A percentile compares a stretch with the other conserved stretches of the same genome.
Evolutionary conservation across 169 alveolate species (phyloP).

Genomic region (Plasmodium adleri): DNA sequence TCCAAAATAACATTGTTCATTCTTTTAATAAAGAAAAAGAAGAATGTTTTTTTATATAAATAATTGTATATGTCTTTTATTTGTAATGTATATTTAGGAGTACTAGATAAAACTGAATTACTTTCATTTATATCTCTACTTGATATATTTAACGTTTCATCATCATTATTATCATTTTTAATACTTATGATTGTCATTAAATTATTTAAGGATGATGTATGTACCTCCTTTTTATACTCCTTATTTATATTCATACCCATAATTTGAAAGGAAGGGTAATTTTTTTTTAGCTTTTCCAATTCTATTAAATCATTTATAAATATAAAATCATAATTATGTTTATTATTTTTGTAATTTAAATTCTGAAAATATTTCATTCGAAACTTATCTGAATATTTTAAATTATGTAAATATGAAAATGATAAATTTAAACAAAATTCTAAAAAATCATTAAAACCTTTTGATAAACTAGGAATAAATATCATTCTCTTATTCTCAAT

Average conservation of each 20-base stretch:
- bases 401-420: constrained; percentile 41
- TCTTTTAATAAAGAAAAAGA: constrained; percentile 54
- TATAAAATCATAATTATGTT: constrained; percentile 57
- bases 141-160: background rate
- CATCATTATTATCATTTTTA: constrained; percentile 9
- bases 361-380: constrained; percentile 64
- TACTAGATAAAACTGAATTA: background rate
- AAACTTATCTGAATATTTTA: constrained; percentile 57
- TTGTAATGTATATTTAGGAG: background rate
- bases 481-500: constrained; percentile 53
- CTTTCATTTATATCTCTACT: background rate
- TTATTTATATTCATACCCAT: constrained; percentile 29
- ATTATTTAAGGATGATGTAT: constrained; percentile 19
- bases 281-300: constrained; percentile 50
- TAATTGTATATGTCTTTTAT: constrained; percentile 57
- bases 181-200: constrained; percentile 28
- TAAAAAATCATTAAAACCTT: constrained; percentile 56
- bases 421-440: constrained; percentile 68
- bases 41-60: constrained; percentile 28
- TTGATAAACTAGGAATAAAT: constrained; percentile 69
- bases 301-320: constrained; percentile 57
- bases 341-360: constrained; percentile 67
- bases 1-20: constrained; percentile 41
- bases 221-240: constrained; percentile 33
- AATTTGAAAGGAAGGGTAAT: constrained; percentile 19